Conservation (phyloP, 345 rosid species). For the Nephelium lappaceum region DNA sequence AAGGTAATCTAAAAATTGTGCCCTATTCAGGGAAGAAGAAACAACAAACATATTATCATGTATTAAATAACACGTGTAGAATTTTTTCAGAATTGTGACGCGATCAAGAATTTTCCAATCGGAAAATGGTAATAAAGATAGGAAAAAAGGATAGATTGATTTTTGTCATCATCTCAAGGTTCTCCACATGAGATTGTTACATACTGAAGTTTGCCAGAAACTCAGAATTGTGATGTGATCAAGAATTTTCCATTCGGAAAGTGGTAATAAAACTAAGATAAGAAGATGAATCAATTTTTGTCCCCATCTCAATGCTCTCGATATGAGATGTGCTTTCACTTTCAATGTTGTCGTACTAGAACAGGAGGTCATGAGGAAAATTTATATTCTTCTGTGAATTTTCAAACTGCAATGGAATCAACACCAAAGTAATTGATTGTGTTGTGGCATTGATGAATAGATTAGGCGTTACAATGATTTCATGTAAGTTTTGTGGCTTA, state of each 20-base stretch:
- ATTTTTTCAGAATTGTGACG: not conserved
- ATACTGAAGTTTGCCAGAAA: not conserved
- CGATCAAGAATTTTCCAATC: not conserved
- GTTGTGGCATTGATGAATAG: not conserved
- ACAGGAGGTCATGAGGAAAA: not conserved
- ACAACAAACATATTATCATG: not conserved
- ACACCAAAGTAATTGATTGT: not conserved
- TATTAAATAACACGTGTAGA: not conserved
- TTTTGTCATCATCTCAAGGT: not conserved
- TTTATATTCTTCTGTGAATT: not conserved
- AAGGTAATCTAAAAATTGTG: not conserved
- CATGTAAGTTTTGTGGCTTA: not conserved
- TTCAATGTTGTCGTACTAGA: not conserved
- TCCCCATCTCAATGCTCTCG: not conserved
- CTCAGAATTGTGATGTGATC: not conserved
- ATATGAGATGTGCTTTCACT: not conserved
- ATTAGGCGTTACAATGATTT: not conserved
- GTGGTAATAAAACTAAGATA: not conserved
- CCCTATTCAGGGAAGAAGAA: constrained; percentile 4
- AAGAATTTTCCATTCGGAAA: not conserved
- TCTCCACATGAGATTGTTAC: not conserved
- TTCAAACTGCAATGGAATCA: no score
- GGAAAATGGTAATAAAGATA: constrained; percentile 1
- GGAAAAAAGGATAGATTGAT: not conserved
- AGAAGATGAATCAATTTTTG: not conserved